phyloP scores from a whole-genome alignment of 352 stramenopile genomes.

The Globisporangium parvum region DNA sequence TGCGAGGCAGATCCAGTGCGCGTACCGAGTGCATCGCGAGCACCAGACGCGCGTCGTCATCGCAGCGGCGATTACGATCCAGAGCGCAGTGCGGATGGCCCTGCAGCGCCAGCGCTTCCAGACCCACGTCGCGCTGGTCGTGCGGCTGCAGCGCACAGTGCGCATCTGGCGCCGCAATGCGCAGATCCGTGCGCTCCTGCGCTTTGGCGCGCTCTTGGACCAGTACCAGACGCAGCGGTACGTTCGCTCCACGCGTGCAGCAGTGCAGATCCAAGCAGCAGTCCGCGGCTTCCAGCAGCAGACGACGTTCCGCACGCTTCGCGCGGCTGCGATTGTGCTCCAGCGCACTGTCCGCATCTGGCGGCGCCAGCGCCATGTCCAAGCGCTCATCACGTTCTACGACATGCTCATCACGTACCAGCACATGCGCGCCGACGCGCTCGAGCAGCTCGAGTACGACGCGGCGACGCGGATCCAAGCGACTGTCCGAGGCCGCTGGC shows the following conservation, averaged over 20 bases:
- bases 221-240: neutral
- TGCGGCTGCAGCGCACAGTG: constrained; percentile 10
- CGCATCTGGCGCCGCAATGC: constrained; percentile 9
- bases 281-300: constrained; percentile 23
- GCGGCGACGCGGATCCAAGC: constrained; percentile 14
- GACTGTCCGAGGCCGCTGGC: constrained; percentile 7
- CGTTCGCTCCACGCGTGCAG: constrained; percentile 16
- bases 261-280: constrained; percentile 24
- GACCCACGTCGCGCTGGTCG: neutral
- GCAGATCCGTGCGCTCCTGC: constrained; percentile 4
- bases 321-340: constrained; percentile 17
- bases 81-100: constrained; percentile 24
- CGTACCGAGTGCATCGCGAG: neutral
- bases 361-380: constrained; percentile 26
- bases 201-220: neutral
- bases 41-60: neutral
- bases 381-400: constrained; percentile 29
- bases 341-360: constrained; percentile 39
- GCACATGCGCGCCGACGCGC: constrained; percentile 22
- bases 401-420: constrained; percentile 31
- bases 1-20: constrained; percentile 14
- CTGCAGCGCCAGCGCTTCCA: constrained; percentile 5
- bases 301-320: constrained; percentile 15
- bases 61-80: constrained; percentile 11
- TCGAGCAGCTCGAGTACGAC: constrained; percentile 14